Evolutionary conservation across 2,329 filamentous ascomycete species (phyloP), one percentile per base, ranked within the genome.

Genomic region (Aureobasidium melanogenum): DNA sequence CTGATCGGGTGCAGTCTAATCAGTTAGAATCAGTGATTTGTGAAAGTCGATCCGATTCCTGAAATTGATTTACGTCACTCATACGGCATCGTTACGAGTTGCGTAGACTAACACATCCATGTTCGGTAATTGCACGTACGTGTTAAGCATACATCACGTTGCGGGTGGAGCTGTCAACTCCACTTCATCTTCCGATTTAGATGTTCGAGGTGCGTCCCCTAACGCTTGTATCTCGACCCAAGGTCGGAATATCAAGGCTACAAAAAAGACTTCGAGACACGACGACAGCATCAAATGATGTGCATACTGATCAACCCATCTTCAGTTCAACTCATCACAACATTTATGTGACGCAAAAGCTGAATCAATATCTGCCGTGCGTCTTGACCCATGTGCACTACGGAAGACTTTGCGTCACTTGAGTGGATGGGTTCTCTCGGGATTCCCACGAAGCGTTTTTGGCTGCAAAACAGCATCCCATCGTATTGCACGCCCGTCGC

Each of bases 1-100:
- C 41, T 46, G 55, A 58, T 59, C 56, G 36, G 46, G 44, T 50
- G 56, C 56, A 48, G 24, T 41, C 17, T 43, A 36, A 50, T 50
- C 44, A 15, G 15, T 59, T 34, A n/a, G 43, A 15, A 47, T 57
- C 39, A 41, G 28, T 39, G 43, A 47, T 57, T 28, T 28, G 28
- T 39, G 43, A 26, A 36, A 47, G 43, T 19, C 22, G 24, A 38
- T 8, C 19, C 41, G 55, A 28, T 22, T 19, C 22, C 10, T 26
- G 14, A 58, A 47, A 22, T 47, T 14, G 54, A 3, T 15, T 15
- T 38, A 47, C 55, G 55, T 58, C 55, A 58, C 30, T 10, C 26
- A 7, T 48, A 46, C 43, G 41, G 43, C 55, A 47, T 58, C 41
- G 55, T 24, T 38, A 58, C 55, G 43, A 56, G 28, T 44, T 34